Conservation (phyloP, 177 flowering plant species). For the Vitis hybrid region DNA sequence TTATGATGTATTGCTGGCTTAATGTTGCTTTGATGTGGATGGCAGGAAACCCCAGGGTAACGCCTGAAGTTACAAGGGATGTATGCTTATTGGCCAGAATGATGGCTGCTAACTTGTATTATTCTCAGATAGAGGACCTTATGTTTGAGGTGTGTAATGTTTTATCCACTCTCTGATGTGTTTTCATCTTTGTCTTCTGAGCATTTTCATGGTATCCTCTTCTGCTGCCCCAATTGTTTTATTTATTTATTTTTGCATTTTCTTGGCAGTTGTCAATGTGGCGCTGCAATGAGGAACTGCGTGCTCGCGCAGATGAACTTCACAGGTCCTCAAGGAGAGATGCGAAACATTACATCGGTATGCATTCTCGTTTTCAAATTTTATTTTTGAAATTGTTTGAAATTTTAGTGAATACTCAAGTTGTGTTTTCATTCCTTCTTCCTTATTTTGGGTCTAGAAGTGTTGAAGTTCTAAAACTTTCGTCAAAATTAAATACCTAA, state of each 20-base stretch:
- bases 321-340: conserved; percentile 48
- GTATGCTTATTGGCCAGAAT: conserved; percentile 86
- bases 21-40: conserved; percentile 4
- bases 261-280: conserved; percentile 55
- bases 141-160: conserved; percentile 77
- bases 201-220: neutral
- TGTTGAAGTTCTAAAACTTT: no score
- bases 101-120: conserved; percentile 94
- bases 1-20: neutral
- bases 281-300: conserved; percentile 63
- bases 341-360: conserved; percentile 64
- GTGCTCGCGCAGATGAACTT: conserved; percentile 44
- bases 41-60: conserved; percentile 90
- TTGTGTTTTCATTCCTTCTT: neutral
- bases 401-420: neutral
- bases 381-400: no score
- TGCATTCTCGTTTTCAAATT: neutral
- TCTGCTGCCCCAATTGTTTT: neutral
- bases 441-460: neutral
- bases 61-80: conserved; percentile 92
- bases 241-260: neutral
- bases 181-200: neutral
- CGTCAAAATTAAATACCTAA: no score
- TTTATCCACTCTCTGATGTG: neutral
- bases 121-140: conserved; percentile 86